These are phyloP conservation scores for Coemansia pectinata DNA, from an alignment of 192 early-diverging fungal genomes.

Conservation along the genomic window DNA sequence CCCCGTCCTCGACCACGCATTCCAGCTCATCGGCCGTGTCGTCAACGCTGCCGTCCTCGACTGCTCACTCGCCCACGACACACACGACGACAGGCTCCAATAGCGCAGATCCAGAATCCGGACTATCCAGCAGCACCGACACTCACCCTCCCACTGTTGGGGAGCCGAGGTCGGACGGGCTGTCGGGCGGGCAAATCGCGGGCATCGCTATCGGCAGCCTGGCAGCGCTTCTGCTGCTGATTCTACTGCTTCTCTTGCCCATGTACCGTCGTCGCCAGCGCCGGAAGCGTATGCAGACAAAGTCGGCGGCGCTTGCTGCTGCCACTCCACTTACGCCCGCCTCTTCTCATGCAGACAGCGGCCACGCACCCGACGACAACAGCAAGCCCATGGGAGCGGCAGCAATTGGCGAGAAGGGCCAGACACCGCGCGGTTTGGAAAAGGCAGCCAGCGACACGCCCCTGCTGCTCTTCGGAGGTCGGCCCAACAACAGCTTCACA, in stretches of 20 bases:
- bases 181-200: slow-evolving; percentile 47
- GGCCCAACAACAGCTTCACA: slow-evolving; percentile 43
- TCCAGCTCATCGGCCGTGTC: not conserved
- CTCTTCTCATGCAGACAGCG: not conserved
- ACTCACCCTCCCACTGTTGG: not conserved
- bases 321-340: not conserved
- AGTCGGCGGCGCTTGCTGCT: slow-evolving; percentile 9
- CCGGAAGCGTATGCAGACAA: slow-evolving; percentile 29
- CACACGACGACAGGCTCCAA: not conserved
- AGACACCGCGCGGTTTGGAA: not conserved
- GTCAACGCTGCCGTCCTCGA: not conserved
- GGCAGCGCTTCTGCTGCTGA: slow-evolving; percentile 26
- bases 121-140: not conserved
- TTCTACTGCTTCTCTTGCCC: slow-evolving; percentile 34
- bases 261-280: slow-evolving; percentile 35
- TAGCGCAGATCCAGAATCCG: not conserved
- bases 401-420: slow-evolving; percentile 15
- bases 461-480: slow-evolving; percentile 34
- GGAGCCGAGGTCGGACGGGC: slow-evolving; percentile 13
- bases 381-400: not conserved
- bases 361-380: not conserved
- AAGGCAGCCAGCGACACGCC: slow-evolving; percentile 41
- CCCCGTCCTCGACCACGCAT: not conserved
- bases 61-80: not conserved
- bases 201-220: slow-evolving; percentile 42